These are phyloP conservation scores for Corymbia maculata DNA, from an alignment of 345 rosid genomes.

Conservation along the genomic window DNA sequence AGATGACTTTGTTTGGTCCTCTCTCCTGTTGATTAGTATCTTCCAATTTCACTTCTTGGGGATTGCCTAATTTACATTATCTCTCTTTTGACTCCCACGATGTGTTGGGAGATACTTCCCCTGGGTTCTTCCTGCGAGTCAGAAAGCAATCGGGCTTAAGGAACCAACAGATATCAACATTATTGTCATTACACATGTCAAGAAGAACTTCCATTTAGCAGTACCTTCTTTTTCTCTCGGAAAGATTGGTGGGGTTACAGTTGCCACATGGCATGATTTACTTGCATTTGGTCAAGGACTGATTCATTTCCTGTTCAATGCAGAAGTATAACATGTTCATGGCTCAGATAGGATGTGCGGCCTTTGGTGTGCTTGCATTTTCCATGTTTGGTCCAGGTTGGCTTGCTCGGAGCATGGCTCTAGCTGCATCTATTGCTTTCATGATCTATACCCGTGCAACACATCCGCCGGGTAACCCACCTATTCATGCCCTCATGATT, in stretches of 20 bases:
- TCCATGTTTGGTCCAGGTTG: slow-evolving; percentile 68
- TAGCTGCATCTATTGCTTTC: slow-evolving; percentile 79
- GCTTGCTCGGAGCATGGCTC: slow-evolving; percentile 73
- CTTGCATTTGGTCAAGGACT: neutral
- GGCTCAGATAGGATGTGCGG: slow-evolving; percentile 91
- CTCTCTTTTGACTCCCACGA: neutral
- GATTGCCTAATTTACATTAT: neutral
- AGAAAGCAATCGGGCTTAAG: neutral
- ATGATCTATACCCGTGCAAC: slow-evolving; percentile 59
- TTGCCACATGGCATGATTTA: neutral
- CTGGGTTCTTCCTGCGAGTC: neutral
- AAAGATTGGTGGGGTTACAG: neutral
- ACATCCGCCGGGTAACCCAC: slow-evolving; percentile 77
- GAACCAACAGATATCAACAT: neutral
- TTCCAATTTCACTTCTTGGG: neutral
- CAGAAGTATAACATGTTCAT: slow-evolving; percentile 94
- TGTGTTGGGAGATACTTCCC: neutral
- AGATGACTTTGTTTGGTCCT: neutral
- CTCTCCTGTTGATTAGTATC: neutral
- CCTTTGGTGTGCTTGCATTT: slow-evolving; percentile 78
- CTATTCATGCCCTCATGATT: neutral
- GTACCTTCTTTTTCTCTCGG: neutral
- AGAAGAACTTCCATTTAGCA: neutral
- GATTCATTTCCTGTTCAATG: neutral
- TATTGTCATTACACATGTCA: neutral